Percentiles rank a stretch among this genome's conserved stretches.
Conservation (phyloP, 1,284 basidiomycete species). For the Apiotrichum montevideense region DNA sequence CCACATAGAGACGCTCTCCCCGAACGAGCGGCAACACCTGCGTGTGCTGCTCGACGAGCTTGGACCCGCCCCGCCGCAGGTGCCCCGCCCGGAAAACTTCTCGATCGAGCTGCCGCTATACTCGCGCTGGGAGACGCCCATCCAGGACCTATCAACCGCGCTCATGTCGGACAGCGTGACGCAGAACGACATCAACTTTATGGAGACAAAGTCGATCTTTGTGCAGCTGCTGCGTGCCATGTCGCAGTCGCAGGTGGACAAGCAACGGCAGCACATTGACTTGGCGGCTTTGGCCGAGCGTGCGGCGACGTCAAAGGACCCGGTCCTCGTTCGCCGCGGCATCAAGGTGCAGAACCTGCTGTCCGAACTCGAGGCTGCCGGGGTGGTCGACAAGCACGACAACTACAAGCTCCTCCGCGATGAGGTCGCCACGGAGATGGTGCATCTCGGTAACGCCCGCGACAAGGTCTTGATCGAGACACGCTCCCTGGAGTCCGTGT, state of each 20-base stretch:
- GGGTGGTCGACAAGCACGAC: constrained; percentile 74
- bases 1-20: constrained; percentile 93
- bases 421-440: constrained; percentile 89
- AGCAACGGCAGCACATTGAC: constrained; percentile 61
- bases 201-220: constrained; percentile 99
- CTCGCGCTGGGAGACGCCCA: constrained; percentile 98
- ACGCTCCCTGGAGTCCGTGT: constrained; percentile 86
- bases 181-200: constrained; percentile 96
- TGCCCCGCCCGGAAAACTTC: constrained; percentile 94
- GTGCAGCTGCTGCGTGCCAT: constrained; percentile 95
- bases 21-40: constrained; percentile 94
- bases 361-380: constrained; percentile 85
- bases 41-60: constrained; percentile 94
- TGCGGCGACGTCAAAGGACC: constrained; percentile 95
- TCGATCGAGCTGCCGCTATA: constrained; percentile 88
- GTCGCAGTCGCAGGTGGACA: constrained; percentile 64
- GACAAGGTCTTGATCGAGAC: constrained; percentile 95
- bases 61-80: constrained; percentile 82
- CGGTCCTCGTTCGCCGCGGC: constrained; percentile 85
- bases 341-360: constrained; percentile 99
- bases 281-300: constrained; percentile 84
- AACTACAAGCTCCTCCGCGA: constrained; percentile 93
- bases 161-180: constrained; percentile 90
- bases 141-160: constrained; percentile 92
- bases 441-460: constrained; percentile 88